Evolutionary conservation across 2,329 filamentous ascomycete genomes (phyloP).

Genomic region (Exophiala sp.): DNA sequence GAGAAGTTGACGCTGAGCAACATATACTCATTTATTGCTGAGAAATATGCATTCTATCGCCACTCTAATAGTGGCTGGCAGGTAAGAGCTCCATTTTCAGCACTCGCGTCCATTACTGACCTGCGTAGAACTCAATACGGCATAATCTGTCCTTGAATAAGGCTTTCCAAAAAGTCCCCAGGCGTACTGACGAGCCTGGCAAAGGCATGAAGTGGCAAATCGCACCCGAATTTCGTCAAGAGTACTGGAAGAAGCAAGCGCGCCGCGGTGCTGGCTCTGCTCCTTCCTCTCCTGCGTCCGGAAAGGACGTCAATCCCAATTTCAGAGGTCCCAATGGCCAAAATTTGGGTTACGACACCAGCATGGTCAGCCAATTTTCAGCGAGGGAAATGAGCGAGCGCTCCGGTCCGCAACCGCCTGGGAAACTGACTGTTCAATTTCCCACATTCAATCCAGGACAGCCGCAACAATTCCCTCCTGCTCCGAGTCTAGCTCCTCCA

Average conservation of each 20-base stretch:
- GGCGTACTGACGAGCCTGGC: constrained; percentile 89
- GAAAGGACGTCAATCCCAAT: constrained; percentile 39
- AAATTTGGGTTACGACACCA: constrained; percentile 30
- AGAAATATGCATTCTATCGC: constrained; percentile 89
- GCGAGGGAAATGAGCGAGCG: constrained; percentile 24
- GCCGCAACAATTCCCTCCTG: constrained; percentile 14
- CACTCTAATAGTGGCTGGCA: constrained; percentile 88
- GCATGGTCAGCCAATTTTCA: constrained; percentile 40
- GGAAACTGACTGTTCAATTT: constrained; percentile 21
- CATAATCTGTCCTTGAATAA: constrained; percentile 96
- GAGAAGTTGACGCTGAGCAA: constrained; percentile 86
- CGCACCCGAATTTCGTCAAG: constrained; percentile 74
- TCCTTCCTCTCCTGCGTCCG: constrained; percentile 44
- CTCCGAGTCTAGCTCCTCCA: constrained; percentile 33
- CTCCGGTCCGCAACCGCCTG: constrained; percentile 10
- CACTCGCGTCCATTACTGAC: constrained; percentile 1
- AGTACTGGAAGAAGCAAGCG: constrained; percentile 70
- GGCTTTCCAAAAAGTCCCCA: constrained; percentile 86
- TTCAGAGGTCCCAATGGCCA: constrained; percentile 37
- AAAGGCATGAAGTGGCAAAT: constrained; percentile 99
- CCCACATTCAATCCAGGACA: constrained; percentile 18
- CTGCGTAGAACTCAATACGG: constrained; percentile 77
- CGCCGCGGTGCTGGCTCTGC: constrained; percentile 40
- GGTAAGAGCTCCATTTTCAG: constrained; percentile 48
- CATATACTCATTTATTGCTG: constrained; percentile 91